Conservation (phyloP, 306 rosid species). For the Oxytropis ochrocephala region DNA sequence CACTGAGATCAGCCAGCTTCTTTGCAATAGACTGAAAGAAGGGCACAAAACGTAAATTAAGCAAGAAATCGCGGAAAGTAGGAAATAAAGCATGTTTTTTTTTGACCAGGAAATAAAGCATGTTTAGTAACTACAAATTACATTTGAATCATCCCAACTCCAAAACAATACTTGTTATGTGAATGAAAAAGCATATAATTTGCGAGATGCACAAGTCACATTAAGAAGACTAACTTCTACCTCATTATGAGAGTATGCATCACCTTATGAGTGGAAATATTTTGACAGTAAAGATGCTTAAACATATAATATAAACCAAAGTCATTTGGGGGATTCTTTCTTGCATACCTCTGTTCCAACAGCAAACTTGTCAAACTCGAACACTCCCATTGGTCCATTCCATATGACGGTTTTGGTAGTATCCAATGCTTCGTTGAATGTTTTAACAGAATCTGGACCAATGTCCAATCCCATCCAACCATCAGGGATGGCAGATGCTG, state of each 20-base stretch:
- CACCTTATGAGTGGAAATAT: background rate
- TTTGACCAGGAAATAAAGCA: background rate
- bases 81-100: background rate
- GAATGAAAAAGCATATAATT: conserved; percentile 1
- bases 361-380: conserved; percentile 95
- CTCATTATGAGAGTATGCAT: background rate
- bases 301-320: background rate
- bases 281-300: background rate
- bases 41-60: background rate
- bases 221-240: background rate
- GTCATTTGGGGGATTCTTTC: background rate
- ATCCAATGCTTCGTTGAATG: conserved; percentile 79
- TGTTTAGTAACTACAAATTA: background rate
- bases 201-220: background rate
- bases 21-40: conserved; percentile 73
- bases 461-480: conserved; percentile 99
- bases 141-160: background rate
- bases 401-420: conserved; percentile 90
- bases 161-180: background rate
- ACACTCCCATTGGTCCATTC: conserved; percentile 99
- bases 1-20: conserved; percentile 92
- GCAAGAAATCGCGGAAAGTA: background rate
- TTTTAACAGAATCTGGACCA: conserved; percentile 89
- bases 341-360: conserved; percentile 83
- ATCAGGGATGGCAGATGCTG: conserved; percentile 91